phyloP scores from a whole-genome alignment of 352 stramenopile species.

The Phytophthora meadii region DNA sequence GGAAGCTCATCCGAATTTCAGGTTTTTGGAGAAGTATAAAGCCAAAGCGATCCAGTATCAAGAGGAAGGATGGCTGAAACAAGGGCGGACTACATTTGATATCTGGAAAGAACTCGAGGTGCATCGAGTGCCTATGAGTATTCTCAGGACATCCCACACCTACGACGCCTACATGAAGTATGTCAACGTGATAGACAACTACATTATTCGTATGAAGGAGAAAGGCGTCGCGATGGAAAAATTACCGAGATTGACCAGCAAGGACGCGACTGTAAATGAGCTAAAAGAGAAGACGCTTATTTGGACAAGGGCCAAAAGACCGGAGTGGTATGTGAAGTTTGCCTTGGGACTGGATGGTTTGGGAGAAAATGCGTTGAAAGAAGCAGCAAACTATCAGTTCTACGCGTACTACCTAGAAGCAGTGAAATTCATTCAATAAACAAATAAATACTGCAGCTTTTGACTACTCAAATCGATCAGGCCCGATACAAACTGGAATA shows the following conservation, averaged over 20 bases:
- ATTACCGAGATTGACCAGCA: constrained; percentile 12
- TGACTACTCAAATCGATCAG: no score
- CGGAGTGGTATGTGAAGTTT: constrained; percentile 20
- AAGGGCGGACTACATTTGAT: constrained; percentile 1
- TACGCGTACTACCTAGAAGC: constrained; percentile 10
- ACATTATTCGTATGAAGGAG: constrained; percentile 6
- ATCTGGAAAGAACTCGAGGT: constrained; percentile 15
- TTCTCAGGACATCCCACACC: background rate
- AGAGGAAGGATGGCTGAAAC: constrained; percentile 16
- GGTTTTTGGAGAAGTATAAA: constrained; percentile 1
- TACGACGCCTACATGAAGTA: constrained; percentile 13
- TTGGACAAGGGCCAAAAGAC: constrained; percentile 3
- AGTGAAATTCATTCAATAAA: background rate
- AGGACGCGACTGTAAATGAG: background rate
- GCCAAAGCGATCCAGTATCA: background rate
- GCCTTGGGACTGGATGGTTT: constrained; percentile 19
- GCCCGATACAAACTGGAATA: no score
- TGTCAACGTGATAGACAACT: constrained; percentile 19
- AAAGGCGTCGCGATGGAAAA: background rate
- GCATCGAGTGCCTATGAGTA: background rate
- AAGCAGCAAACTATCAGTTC: constrained; percentile 15
- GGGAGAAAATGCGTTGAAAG: constrained; percentile 6
- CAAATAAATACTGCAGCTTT: no score
- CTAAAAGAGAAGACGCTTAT: constrained; percentile 11
- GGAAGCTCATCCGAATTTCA: constrained; percentile 6